Evolutionary conservation across 768 basidiomycete genomes (phyloP), one percentile per base, ranked within the genome.

Genomic region (Dendrothele bispora): DNA sequence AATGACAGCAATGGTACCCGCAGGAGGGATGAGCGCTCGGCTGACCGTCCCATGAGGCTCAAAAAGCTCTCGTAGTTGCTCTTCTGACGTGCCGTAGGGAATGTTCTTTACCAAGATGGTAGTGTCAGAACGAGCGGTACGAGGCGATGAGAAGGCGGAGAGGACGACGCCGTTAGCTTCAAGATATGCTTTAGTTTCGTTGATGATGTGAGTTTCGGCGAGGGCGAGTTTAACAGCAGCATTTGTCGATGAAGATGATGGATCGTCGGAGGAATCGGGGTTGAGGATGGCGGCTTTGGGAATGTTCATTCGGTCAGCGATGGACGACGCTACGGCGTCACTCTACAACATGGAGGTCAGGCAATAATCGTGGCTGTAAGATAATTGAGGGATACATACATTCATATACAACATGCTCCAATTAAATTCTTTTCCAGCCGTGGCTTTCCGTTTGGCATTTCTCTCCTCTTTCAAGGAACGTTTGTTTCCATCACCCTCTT

Each of bases 351-450:
- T 51, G 46, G 51, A 50, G 34, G 54, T 51, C 47, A 61, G 61
- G 57, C 51, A 50, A 50, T 50, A 56, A 53, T 37, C 27, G 46
- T 38, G 24, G 48, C 46, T 46, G n/a, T 18, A 34, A 29, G 41
- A 41, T 28, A 46, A 56, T 41, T 38, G 47, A 44, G n/a, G n/a
- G 38, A 20, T 36, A 85, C 91, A 67, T 72, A 97, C 95, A 75
- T 98, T 98, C 91, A 98, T 94, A 61, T 94, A 98, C 48, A 98
- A 63, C 78, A 93, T 88, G 43, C 86, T 83, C 93, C 92, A 95
- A 64, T 91, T 92, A 61, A 94, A 93, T 48, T 87, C 88, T 52
- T 84, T 84, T 26, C 86, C 85, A 14, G 88, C 84, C 27, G 61
- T 69, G 10, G 79, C 72, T 63, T 86, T 93, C 48, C 82, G 74